Evolutionary conservation across 768 basidiomycete genomes (phyloP).

Genomic region (Lentinula raphanica): DNA sequence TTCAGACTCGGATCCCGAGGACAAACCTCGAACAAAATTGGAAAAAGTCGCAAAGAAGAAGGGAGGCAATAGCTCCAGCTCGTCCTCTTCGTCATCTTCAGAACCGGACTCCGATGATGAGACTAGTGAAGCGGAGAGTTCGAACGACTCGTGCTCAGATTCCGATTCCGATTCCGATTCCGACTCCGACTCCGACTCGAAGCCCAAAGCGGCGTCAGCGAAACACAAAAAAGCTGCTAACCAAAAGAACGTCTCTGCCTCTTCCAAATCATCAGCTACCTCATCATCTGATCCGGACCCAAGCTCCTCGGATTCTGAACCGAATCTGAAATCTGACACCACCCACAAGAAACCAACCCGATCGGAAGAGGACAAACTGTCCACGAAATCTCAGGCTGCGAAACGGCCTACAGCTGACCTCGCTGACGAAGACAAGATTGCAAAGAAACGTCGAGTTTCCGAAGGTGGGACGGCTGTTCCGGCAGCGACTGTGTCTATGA

Average conservation of each 20-base stretch:
- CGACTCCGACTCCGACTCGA: conserved; percentile 28
- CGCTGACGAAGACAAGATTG: conserved; percentile 28
- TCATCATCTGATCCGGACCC: conserved; percentile 11
- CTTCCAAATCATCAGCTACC: conserved; percentile 9
- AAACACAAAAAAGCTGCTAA: neutral
- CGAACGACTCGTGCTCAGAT: neutral
- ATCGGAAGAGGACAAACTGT: neutral
- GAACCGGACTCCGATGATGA: neutral
- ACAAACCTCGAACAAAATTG: neutral
- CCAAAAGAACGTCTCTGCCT: conserved; percentile 10
- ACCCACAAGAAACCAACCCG: conserved; percentile 2
- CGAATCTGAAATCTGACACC: conserved; percentile 24
- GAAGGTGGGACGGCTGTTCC: conserved; percentile 44
- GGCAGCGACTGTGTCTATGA: conserved; percentile 32
- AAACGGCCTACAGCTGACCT: neutral
- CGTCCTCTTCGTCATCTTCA: neutral
- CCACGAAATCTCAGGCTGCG: neutral
- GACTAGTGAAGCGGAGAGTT: neutral
- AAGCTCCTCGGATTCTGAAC: conserved; percentile 22
- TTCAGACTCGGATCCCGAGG: neutral
- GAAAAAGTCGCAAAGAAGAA: neutral
- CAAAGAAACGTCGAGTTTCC: conserved; percentile 60
- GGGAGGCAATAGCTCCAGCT: neutral
- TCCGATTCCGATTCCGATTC: conserved; percentile 21
- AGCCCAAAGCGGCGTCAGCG: conserved; percentile 22